Percentiles rank a stretch among this genome's conserved stretches.
These are phyloP conservation scores for Penicillium crystallinum DNA, from an alignment of 495 filamentous ascomycete genomes.

Conservation along the genomic window DNA sequence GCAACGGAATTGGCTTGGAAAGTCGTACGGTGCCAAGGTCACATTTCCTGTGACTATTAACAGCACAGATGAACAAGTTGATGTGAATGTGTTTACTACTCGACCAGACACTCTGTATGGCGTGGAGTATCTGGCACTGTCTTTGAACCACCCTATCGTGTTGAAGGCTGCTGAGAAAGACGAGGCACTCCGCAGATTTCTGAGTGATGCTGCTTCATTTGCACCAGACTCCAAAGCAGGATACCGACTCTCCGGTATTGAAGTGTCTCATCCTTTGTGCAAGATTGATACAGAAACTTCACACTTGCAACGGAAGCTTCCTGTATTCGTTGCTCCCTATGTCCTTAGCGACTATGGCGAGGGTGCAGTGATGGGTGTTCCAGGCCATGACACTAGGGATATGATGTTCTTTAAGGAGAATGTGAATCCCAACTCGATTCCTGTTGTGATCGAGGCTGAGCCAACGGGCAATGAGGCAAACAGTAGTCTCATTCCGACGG, in stretches of 20 bases:
- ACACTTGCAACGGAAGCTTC: slow-evolving; percentile 51
- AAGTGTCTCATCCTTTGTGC: slow-evolving; percentile 60
- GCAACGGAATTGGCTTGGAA: slow-evolving; percentile 88
- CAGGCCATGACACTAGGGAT: slow-evolving; percentile 75
- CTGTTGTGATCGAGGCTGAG: slow-evolving; percentile 41
- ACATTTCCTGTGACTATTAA: slow-evolving; percentile 55
- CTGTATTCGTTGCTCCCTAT: slow-evolving; percentile 78
- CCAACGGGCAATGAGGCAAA: slow-evolving; percentile 33
- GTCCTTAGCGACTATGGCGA: slow-evolving; percentile 86
- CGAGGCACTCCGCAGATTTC: slow-evolving; percentile 56
- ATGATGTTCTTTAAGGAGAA: slow-evolving; percentile 75
- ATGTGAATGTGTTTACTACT: slow-evolving; percentile 76
- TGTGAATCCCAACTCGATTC: slow-evolving; percentile 45
- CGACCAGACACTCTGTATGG: slow-evolving; percentile 79
- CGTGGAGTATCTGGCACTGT: slow-evolving; percentile 78
- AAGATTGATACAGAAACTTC: slow-evolving; percentile 48
- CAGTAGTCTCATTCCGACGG: slow-evolving; percentile 30
- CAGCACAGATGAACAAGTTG: slow-evolving; percentile 22
- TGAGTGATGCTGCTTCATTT: slow-evolving; percentile 56
- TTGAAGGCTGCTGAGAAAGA: slow-evolving; percentile 53
- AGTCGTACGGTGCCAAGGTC: slow-evolving; percentile 65
- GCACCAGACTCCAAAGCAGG: slow-evolving; percentile 71
- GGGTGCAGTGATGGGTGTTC: slow-evolving; percentile 88
- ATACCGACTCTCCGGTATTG: slow-evolving; percentile 56
- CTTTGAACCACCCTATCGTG: slow-evolving; percentile 68